Conservation (phyloP, 805 yeast genomes). For the Saturnispora serradocipensis region DNA sequence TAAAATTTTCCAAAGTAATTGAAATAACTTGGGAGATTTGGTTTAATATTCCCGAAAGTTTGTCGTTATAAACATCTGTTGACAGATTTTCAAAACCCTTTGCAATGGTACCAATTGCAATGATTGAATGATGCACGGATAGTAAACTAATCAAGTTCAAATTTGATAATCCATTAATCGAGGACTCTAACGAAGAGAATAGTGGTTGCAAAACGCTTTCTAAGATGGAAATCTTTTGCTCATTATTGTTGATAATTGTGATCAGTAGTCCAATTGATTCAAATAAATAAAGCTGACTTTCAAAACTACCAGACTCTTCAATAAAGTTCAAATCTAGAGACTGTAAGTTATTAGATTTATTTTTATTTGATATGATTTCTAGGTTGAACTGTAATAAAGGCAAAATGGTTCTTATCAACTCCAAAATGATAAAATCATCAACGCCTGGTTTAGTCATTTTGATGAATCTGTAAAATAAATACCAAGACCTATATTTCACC, state of each 20-base stretch:
- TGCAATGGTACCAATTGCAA: slow-evolving; percentile 85
- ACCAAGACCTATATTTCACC: slow-evolving; percentile 85
- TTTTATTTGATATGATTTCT: slow-evolving; percentile 27
- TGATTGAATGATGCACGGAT: slow-evolving; percentile 77
- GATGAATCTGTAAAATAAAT: slow-evolving; percentile 73
- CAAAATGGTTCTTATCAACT: slow-evolving; percentile 50
- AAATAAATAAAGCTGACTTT: slow-evolving; percentile 70
- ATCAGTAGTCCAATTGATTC: slow-evolving; percentile 80
- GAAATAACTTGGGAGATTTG: slow-evolving; percentile 64
- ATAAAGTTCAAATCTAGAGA: slow-evolving; percentile 25
- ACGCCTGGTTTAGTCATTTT: slow-evolving; percentile 64
- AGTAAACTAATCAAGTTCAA: slow-evolving; percentile 40
- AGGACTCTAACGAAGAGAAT: slow-evolving; percentile 58
- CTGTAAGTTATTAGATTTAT: slow-evolving; percentile 15
- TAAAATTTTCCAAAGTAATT: slow-evolving; percentile 71
- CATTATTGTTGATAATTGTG: slow-evolving; percentile 38
- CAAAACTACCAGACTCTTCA: slow-evolving; percentile 59
- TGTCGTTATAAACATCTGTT: slow-evolving; percentile 25
- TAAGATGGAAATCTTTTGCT: slow-evolving; percentile 37
- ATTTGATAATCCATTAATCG: slow-evolving; percentile 35
- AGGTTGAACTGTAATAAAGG: slow-evolving; percentile 59
- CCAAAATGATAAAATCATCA: slow-evolving; percentile 41
- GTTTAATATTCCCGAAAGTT: slow-evolving; percentile 24
- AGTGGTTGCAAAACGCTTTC: slow-evolving; percentile 69
- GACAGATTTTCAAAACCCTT: slow-evolving; percentile 60